Base-by-base conservation (phyloP, 2,329 filamentous ascomycete species). In the Raffaelea arxii region DNA sequence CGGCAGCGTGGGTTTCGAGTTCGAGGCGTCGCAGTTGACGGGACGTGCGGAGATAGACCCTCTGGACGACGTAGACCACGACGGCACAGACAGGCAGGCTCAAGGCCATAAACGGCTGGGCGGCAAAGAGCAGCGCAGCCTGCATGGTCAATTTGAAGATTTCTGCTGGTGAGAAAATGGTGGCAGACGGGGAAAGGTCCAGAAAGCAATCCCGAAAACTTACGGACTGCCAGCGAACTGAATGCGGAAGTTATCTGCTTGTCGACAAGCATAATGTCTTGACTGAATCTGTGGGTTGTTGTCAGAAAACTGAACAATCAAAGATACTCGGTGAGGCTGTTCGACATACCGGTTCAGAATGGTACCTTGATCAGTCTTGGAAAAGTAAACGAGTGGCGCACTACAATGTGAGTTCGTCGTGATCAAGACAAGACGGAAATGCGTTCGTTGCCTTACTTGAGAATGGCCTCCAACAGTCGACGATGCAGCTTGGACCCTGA, bases 21-120 rank as follows among this genome's bases (percentile, higher is more conserved):
- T 79, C 76, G 24, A 79, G 56, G 12, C 74, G 65, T 32, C 75
- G 70, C 3, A 80, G 59, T 52, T 79, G 77, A 0, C 75, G 67
- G 0, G 75, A 78, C 0, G 75, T 78, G 6, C 69, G 65, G 1
- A 80, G 62, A 49, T 77, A 78, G 23, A 71, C 56, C 40, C 66
- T 72, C 49, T 75, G 72, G 3, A 77, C 60, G 0, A 63, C 36
- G 46, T 71, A 77, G 2, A 74, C 56, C 1, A 67, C 51, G 3
- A 57, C 49, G 6, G 67, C 46, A 4, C 69, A 64, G 4, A 69
- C 47, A 0, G 75, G 75, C n/a, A 78, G 62, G 0, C 64, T 65
- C 2, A 70, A 57, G 0, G 65, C 64, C 0, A 75, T 62, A 46
- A 69, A 69, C 27, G 63, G 66, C 2, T 75, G 69, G 2, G 68